Percentiles rank a stretch among this genome's conserved stretches.
These are phyloP conservation scores for Colletotrichum endophyticum DNA, from an alignment of 2,329 filamentous ascomycete genomes.

Conservation along the genomic window DNA sequence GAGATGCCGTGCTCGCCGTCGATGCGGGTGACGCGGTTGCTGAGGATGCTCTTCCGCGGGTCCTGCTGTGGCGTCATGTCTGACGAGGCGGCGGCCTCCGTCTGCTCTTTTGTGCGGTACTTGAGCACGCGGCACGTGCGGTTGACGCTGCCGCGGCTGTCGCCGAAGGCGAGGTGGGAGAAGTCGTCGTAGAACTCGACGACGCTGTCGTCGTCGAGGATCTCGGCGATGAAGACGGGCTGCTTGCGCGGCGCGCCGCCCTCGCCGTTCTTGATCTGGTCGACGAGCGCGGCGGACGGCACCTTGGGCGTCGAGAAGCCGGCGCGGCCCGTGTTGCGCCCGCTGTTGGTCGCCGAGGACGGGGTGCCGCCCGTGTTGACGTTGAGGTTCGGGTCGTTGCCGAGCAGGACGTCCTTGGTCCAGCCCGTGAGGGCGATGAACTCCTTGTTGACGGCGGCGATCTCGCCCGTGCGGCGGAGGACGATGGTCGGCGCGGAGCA, in stretches of 20 bases:
- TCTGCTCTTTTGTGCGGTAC: conserved; percentile 77
- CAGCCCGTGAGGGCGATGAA: conserved; percentile 96
- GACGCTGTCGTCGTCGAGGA: conserved; percentile 92
- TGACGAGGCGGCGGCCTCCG: conserved; percentile 35
- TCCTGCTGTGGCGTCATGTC: conserved; percentile 49
- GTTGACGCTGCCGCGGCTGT: conserved; percentile 84
- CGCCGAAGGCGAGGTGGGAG: conserved; percentile 88
- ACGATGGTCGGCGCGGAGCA: conserved; percentile 91
- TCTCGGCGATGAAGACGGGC: conserved; percentile 88
- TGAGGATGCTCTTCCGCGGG: conserved; percentile 54
- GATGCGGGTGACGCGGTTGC: conserved; percentile 65
- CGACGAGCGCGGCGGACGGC: conserved; percentile 44
- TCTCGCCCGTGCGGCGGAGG: conserved; percentile 88
- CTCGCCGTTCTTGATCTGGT: conserved; percentile 38
- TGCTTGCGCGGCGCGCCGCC: conserved; percentile 58
- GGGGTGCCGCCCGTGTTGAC: conserved; percentile 71
- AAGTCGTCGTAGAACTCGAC: conserved; percentile 97
- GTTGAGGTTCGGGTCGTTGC: conserved; percentile 86
- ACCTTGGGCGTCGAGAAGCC: conserved; percentile 58
- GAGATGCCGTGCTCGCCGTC: conserved; percentile 81
- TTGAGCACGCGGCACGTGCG: conserved; percentile 87
- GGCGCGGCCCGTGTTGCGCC: conserved; percentile 44
- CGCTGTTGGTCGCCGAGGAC: conserved; percentile 46
- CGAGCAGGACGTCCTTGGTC: conserved; percentile 87
- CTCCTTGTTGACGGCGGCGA: conserved; percentile 95